Base-by-base conservation (phyloP, 176 grass and related monocot genomes). In the Thinopyrum elongatum region DNA sequence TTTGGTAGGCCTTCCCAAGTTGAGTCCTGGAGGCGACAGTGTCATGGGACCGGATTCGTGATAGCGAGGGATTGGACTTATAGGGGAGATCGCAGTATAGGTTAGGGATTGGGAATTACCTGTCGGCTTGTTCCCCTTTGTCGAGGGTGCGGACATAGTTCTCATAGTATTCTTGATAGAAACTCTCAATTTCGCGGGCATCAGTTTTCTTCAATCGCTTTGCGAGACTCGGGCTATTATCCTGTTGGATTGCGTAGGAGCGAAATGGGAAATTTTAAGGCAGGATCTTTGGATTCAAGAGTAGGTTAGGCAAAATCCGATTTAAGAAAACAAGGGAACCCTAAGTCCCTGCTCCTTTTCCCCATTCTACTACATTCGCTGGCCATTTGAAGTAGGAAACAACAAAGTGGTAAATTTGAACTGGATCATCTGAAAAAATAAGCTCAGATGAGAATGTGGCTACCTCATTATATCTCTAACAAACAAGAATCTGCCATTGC, bases 161-260 rank as follows among this genome's bases (percentile, higher is more conserved):
- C 84, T 98, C 93, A 36, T 98, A 95, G 61, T 95, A 98, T 68
- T 95, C 90, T 65, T 98, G 96, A 80, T 98, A 98, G 72, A 94
- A 98, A 81, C 96, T 98, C 92, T 95, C 93, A 0, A 95, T 98
- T 90, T 95, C 96, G 5, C 91, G 82, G 17, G 96, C 93, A 59
- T 98, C 96, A 19, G 82, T 95, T 77, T 98, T 98, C 87, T 95
- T 98, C 74, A 98, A 79, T 8, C 93, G 89, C 78, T 95, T 95
- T 21, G 86, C 61, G 10, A 98, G 91, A 83, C 91, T 92, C 2
- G 96, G 96, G 65, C 93, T 91, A 41, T 98, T 98, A 58, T 98
- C 96, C 96, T 98, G 75, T 76, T 33, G 23, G 31, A 38, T 87
- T 84, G 11, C 17, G 66, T n/a, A 76, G 61, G 31, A 84, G 25